Evolutionary conservation across 306 rosid species (phyloP).

Genomic region (Hylodesmum podocarpum): DNA sequence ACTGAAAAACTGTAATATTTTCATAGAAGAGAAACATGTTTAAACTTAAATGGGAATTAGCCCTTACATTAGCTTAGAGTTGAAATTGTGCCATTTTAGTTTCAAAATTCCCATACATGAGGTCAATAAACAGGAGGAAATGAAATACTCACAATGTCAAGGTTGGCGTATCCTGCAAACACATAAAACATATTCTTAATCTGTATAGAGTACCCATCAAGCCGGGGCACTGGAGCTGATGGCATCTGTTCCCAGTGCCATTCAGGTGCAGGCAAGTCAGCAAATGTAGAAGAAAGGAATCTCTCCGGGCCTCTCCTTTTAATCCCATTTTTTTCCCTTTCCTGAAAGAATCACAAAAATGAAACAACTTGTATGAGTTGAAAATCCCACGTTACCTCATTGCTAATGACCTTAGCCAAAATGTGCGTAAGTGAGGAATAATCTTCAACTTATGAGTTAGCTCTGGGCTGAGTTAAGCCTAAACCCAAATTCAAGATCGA

Average conservation of each 20-base stretch:
- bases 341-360: constrained; percentile 28
- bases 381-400: not conserved
- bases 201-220: constrained; percentile 82
- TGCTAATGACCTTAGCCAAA: not conserved
- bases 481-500: not conserved
- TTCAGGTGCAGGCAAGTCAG: constrained; percentile 81
- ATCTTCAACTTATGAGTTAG: not conserved
- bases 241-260: constrained; percentile 80
- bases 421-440: not conserved
- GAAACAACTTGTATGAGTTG: not conserved
- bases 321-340: constrained; percentile 10
- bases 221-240: constrained; percentile 82
- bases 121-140: not conserved
- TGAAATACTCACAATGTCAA: constrained; percentile 59
- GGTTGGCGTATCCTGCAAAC: constrained; percentile 72
- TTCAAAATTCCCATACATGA: not conserved
- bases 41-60: not conserved
- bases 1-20: not conserved
- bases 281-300: constrained; percentile 58
- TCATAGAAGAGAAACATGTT: not conserved
- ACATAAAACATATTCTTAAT: constrained; percentile 65
- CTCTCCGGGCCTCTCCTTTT: constrained; percentile 33
- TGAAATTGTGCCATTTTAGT: not conserved
- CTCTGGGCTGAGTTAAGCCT: not conserved
- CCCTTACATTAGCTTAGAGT: not conserved